phyloP scores from a whole-genome alignment of 495 filamentous ascomycete species.

The Podospora comata region DNA sequence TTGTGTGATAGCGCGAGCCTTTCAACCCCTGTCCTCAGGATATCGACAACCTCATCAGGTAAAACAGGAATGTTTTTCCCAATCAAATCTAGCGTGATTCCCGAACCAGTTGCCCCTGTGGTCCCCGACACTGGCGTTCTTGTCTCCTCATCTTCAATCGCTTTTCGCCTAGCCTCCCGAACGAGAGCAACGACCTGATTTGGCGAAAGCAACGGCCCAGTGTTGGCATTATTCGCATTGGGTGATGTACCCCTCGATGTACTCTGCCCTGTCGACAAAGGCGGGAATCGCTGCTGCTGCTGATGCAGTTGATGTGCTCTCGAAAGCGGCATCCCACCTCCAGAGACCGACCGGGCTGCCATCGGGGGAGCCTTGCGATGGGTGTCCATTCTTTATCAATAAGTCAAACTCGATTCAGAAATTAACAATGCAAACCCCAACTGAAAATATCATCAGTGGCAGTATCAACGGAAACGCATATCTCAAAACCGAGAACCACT shows the following conservation, averaged over 20 bases:
- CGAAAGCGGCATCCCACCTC: not conserved
- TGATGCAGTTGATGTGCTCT: not conserved
- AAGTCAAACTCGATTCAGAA: no score
- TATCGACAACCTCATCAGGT: constrained; percentile 72
- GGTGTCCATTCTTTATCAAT: not conserved
- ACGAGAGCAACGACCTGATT: constrained; percentile 44
- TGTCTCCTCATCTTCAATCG: constrained; percentile 48
- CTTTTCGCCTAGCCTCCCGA: constrained; percentile 54
- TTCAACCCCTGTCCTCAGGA: constrained; percentile 77
- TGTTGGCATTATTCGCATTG: not conserved
- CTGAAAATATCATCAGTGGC: not conserved
- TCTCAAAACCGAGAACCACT: not conserved
- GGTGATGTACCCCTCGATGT: not conserved
- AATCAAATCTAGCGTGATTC: constrained; percentile 71
- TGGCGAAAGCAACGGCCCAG: constrained; percentile 24
- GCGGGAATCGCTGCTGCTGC: not conserved
- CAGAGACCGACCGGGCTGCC: not conserved
- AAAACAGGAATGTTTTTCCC: constrained; percentile 67
- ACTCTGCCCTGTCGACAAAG: not conserved
- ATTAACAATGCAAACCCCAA: not conserved
- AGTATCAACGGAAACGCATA: not conserved
- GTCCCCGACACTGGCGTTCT: constrained; percentile 53
- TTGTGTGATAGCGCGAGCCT: constrained; percentile 79
- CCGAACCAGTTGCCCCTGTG: constrained; percentile 57
- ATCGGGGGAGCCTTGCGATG: not conserved